Conservation (phyloP, 2,329 filamentous ascomycete genomes). For the Exserohilum rostratum region DNA sequence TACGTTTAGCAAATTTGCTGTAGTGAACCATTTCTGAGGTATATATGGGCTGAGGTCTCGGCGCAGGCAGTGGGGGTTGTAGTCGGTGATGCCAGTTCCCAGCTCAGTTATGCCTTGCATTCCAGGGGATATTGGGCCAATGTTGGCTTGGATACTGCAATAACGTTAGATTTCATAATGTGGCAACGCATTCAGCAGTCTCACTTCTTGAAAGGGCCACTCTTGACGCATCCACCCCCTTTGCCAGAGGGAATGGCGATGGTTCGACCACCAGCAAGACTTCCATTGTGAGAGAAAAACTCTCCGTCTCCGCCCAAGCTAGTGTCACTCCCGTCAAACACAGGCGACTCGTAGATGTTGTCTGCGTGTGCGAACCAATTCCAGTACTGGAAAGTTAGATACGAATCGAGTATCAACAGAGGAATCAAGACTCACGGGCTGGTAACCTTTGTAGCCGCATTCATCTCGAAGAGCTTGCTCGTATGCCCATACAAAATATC, state of each 20-base stretch:
- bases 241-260: constrained; percentile 6
- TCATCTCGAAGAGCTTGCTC: constrained; percentile 9
- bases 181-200: neutral
- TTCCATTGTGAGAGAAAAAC: constrained; percentile 7
- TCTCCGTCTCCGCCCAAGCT: constrained; percentile 9
- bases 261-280: constrained; percentile 1
- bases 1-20: constrained; percentile 3
- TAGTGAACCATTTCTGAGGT: constrained; percentile 7
- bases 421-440: constrained; percentile 2
- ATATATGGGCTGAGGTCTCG: constrained; percentile 5
- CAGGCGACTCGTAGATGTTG: constrained; percentile 2
- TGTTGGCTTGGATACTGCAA: constrained; percentile 2
- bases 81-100: constrained; percentile 1
- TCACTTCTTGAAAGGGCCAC: constrained; percentile 10
- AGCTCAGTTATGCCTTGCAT: constrained; percentile 10
- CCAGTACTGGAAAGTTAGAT: constrained; percentile 3
- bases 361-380: constrained; percentile 8
- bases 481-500: constrained; percentile 9
- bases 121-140: constrained; percentile 6
- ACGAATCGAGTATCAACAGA: neutral
- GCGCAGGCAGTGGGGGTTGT: constrained; percentile 6
- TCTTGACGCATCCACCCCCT: constrained; percentile 7
- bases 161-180: neutral
- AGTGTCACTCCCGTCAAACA: constrained; percentile 6
- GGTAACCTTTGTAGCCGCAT: constrained; percentile 9